These are phyloP conservation scores for Dipteronia sinensis DNA, from an alignment of 345 rosid species.

Conservation along the genomic window DNA sequence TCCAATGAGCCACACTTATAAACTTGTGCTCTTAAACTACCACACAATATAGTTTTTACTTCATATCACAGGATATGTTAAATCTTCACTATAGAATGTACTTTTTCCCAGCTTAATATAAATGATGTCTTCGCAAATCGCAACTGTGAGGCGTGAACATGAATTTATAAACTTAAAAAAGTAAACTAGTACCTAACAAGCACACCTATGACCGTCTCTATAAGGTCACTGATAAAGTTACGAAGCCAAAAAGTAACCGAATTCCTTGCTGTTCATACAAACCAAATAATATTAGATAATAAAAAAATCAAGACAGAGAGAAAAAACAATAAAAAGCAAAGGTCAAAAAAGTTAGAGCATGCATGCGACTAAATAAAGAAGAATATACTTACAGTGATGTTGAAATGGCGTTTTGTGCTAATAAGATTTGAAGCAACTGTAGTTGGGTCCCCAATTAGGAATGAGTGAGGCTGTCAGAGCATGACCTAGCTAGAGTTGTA, in stretches of 20 bases:
- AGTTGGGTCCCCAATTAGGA: conserved; percentile 55
- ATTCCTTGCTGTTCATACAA: background rate
- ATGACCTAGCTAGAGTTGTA: conserved; percentile 69
- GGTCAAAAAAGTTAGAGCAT: conserved; percentile 17
- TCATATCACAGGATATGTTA: too few relatives aligned
- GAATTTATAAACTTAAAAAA: too few relatives aligned
- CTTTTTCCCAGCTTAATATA: too few relatives aligned
- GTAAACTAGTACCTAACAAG: too few relatives aligned
- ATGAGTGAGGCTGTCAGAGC: conserved; percentile 90
- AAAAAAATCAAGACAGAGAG: too few relatives aligned
- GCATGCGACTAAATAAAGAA: conserved; percentile 7
- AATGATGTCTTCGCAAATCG: background rate
- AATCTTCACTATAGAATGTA: too few relatives aligned
- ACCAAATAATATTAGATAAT: background rate
- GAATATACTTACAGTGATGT: conserved; percentile 34
- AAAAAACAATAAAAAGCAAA: too few relatives aligned
- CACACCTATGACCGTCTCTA: too few relatives aligned
- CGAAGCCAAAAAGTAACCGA: background rate
- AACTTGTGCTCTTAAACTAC: too few relatives aligned
- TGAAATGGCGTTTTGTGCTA: background rate
- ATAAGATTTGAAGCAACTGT: background rate
- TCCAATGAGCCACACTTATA: too few relatives aligned
- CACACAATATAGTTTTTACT: too few relatives aligned
- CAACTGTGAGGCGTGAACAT: background rate
- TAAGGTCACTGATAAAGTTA: too few relatives aligned